A percentile compares a stretch with the other conserved stretches of the same genome.
phyloP scores from a whole-genome alignment of 164 flowering plant genomes.

The Warburgia ugandensis region DNA sequence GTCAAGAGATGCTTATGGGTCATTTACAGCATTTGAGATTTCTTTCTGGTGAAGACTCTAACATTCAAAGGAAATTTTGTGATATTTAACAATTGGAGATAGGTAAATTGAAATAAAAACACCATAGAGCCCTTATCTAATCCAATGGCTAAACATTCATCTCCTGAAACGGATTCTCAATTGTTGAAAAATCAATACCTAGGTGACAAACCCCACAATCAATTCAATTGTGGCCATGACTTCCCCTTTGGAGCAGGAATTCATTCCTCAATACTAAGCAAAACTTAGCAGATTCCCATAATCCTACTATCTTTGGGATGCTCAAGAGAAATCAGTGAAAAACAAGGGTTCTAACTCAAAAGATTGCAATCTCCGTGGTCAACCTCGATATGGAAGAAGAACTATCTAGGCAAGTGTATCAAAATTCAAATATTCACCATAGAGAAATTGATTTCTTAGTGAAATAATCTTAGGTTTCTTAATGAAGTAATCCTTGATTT shows the following conservation, averaged over 20 bases:
- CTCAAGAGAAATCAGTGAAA: constrained; percentile 51
- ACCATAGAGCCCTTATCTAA: too few species aligned
- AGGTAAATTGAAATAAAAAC: too few species aligned
- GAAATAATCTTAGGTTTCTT: too few species aligned
- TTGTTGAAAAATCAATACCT: constrained; percentile 62
- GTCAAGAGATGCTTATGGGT: too few species aligned
- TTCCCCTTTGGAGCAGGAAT: constrained; percentile 62
- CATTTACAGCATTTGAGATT: too few species aligned
- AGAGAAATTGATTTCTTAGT: constrained; percentile 1
- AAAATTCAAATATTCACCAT: constrained; percentile 17
- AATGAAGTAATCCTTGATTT: too few species aligned
- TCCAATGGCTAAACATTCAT: too few species aligned
- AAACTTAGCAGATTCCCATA: constrained; percentile 45
- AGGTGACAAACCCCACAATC: constrained; percentile 40
- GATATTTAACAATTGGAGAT: too few species aligned
- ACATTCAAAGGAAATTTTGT: too few species aligned
- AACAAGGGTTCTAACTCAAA: constrained; percentile 38
- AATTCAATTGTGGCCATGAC: constrained; percentile 76
- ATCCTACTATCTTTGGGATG: constrained; percentile 43
- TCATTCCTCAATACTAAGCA: constrained; percentile 40
- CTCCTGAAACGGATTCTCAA: constrained; percentile 46
- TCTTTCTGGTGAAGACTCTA: too few species aligned
- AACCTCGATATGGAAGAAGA: constrained; percentile 49
- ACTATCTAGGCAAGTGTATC: constrained; percentile 37
- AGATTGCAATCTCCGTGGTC: constrained; percentile 47